Percentiles rank a stretch among this genome's conserved stretches.
Conservation (phyloP, 2,329 filamentous ascomycete species). For the Chaetomium sp. region DNA sequence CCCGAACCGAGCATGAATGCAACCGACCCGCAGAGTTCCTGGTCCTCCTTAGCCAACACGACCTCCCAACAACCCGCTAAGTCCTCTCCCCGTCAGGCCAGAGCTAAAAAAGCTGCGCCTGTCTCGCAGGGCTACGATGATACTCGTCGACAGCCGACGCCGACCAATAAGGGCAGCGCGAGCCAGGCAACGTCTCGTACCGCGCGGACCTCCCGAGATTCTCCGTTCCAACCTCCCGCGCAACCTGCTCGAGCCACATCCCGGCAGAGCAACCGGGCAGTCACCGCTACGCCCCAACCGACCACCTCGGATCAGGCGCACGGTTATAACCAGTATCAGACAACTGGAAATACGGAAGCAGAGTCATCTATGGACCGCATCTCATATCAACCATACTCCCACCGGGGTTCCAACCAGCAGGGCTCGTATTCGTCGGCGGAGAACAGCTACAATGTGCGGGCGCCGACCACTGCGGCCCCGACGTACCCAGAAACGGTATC, state of each 20-base stretch:
- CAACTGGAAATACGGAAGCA: constrained; percentile 6
- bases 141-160: constrained; percentile 13
- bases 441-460: constrained; percentile 19
- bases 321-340: constrained; percentile 20
- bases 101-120: constrained; percentile 11
- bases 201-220: constrained; percentile 15
- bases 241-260: constrained; percentile 30
- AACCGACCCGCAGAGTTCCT: constrained; percentile 5
- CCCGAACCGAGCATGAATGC: not conserved
- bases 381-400: constrained; percentile 30
- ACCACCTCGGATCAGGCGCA: constrained; percentile 19
- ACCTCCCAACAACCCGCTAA: constrained; percentile 1
- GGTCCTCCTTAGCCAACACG: constrained; percentile 13
- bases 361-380: constrained; percentile 22
- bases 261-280: constrained; percentile 29
- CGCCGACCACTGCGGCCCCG: constrained; percentile 13
- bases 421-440: constrained; percentile 24
- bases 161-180: constrained; percentile 17
- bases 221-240: constrained; percentile 28
- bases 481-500: constrained; percentile 17
- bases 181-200: constrained; percentile 21
- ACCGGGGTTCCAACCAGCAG: constrained; percentile 12
- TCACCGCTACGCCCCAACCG: constrained; percentile 9
- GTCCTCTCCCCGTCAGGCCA: constrained; percentile 16
- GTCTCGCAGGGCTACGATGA: constrained; percentile 17